phyloP scores from a whole-genome alignment of 2,329 filamentous ascomycete genomes.

The Chalaropsis ovoidea region DNA sequence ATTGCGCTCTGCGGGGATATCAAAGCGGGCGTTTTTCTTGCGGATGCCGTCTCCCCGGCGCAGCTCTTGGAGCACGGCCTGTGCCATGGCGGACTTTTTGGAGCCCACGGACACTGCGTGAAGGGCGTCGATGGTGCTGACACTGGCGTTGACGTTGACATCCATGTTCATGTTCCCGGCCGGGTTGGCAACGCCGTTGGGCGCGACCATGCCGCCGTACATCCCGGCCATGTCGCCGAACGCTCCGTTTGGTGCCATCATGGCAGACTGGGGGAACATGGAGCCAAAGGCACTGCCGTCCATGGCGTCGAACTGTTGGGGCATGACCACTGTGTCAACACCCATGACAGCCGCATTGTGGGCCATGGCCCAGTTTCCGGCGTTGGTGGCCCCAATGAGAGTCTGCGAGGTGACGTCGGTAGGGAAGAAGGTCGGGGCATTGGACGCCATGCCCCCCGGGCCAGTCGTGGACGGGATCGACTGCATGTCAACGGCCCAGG shows the following conservation, averaged over 20 bases:
- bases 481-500: conserved; percentile 56
- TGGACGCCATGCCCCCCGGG: neutral
- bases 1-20: conserved; percentile 89
- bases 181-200: conserved; percentile 31
- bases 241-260: conserved; percentile 42
- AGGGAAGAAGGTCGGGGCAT: conserved; percentile 1
- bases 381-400: conserved; percentile 37
- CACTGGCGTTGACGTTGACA: conserved; percentile 8
- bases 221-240: conserved; percentile 44
- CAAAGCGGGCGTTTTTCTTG: conserved; percentile 98
- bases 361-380: conserved; percentile 49
- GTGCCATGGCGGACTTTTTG: conserved; percentile 40
- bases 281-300: conserved; percentile 44
- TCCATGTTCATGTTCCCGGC: conserved; percentile 31
- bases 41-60: conserved; percentile 77
- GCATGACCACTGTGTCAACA: conserved; percentile 54
- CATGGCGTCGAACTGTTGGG: conserved; percentile 53
- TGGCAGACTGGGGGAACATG: conserved; percentile 45
- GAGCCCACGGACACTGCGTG: conserved; percentile 37
- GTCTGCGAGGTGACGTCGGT: neutral
- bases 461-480: conserved; percentile 54
- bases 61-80: conserved; percentile 44
- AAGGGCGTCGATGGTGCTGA: conserved; percentile 44
- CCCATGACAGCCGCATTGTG: neutral
- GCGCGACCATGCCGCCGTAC: conserved; percentile 41